Percentiles rank a stretch among this genome's conserved stretches.
These are phyloP conservation scores for Peribolospora baueri DNA, from an alignment of 768 basidiomycete species.

Conservation along the genomic window DNA sequence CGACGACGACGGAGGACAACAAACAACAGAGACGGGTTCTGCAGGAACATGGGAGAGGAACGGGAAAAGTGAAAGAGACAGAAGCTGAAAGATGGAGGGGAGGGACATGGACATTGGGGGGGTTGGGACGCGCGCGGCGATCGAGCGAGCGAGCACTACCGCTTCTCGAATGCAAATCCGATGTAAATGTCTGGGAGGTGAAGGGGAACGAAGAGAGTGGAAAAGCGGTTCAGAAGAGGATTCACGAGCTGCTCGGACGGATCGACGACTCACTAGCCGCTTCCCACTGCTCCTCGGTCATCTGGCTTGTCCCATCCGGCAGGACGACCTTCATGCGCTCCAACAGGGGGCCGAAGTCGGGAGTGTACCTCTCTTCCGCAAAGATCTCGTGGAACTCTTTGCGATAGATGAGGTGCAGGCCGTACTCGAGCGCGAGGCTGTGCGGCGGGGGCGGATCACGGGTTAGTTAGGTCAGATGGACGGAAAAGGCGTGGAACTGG, in stretches of 20 bases:
- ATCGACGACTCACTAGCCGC: conserved; percentile 59
- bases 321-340: conserved; percentile 81
- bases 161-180: conserved; percentile 56
- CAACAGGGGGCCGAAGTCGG: conserved; percentile 62
- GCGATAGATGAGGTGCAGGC: conserved; percentile 46
- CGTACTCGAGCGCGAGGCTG: conserved; percentile 66
- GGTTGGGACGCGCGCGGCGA: no score
- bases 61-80: no score
- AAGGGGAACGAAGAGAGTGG: neutral
- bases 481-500: neutral
- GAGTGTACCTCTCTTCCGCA: conserved; percentile 47
- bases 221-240: neutral
- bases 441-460: neutral
- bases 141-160: no score
- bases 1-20: no score
- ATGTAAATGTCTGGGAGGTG: conserved; percentile 54
- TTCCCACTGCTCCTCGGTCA: conserved; percentile 93
- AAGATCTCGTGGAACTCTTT: conserved; percentile 80
- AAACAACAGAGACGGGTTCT: no score
- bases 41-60: no score
- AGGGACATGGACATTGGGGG: no score
- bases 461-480: neutral
- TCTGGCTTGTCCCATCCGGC: conserved; percentile 56
- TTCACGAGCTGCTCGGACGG: neutral
- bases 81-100: no score